phyloP scores from a whole-genome alignment of 2,329 filamentous ascomycete genomes.

The Trichophyton schoenleinii region DNA sequence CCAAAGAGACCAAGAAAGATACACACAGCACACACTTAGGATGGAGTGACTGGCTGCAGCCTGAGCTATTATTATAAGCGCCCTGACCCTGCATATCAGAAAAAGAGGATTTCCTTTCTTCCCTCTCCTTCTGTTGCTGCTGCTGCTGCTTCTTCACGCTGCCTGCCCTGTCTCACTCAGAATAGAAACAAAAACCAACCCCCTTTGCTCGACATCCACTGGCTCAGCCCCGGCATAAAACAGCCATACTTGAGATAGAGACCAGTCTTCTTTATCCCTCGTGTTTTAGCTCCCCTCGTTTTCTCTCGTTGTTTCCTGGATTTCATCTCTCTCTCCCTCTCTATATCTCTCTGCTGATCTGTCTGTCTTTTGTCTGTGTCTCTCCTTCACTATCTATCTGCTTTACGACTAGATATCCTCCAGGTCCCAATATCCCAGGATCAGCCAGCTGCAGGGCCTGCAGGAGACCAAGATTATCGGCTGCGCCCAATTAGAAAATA shows the following conservation, averaged over 20 bases:
- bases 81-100: not conserved
- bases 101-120: too few species aligned
- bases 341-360: too few species aligned
- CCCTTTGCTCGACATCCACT: not conserved
- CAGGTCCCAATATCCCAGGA: not conserved
- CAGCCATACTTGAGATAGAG: not conserved
- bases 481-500: conserved; percentile 5
- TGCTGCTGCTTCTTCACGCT: not conserved
- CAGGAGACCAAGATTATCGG: conserved; percentile 4
- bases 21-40: too few species aligned
- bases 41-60: too few species aligned
- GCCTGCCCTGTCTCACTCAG: conserved; percentile 3
- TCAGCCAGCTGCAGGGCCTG: conserved; percentile 4
- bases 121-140: not conserved
- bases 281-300: not conserved
- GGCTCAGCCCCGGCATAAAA: not conserved
- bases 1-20: too few species aligned
- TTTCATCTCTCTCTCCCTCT: too few species aligned
- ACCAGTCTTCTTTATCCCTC: not conserved
- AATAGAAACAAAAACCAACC: not conserved
- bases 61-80: not conserved
- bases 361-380: not conserved
- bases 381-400: not conserved
- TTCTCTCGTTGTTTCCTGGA: too few species aligned
- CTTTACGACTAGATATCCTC: not conserved